phyloP scores from a whole-genome alignment of 2,329 filamentous ascomycete genomes.

The Ceratocystis huliohia region DNA sequence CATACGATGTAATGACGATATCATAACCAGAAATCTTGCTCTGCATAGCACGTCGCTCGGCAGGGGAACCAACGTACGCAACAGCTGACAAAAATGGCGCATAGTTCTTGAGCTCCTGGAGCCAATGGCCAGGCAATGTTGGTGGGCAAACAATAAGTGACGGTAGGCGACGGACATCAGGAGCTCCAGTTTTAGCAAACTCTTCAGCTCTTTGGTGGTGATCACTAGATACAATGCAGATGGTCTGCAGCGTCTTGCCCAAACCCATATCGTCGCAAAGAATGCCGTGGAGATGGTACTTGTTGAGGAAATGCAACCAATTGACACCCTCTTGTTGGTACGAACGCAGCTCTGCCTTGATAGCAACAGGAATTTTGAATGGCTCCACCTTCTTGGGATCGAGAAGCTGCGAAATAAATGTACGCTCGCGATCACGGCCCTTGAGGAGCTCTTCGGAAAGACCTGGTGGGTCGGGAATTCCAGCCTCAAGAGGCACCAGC shows the following conservation, averaged over 20 bases:
- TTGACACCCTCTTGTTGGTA: conserved; percentile 99
- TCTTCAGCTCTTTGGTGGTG: conserved; percentile 89
- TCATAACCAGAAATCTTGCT: conserved; percentile 64
- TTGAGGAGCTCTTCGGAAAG: conserved; percentile 77
- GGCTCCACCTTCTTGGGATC: conserved; percentile 94
- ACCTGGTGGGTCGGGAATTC: conserved; percentile 90
- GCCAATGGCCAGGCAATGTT: conserved; percentile 94
- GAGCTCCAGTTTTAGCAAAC: conserved; percentile 65
- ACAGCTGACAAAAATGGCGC: conserved; percentile 84
- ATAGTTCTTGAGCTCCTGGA: conserved; percentile 92
- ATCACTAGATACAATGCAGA: conserved; percentile 96
- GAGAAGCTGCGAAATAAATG: conserved; percentile 91
- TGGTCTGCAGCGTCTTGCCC: conserved; percentile 90
- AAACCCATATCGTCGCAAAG: conserved; percentile 99
- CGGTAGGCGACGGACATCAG: conserved; percentile 67
- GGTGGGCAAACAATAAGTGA: conserved; percentile 94
- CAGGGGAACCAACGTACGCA: conserved; percentile 80
- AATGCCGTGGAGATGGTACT: conserved; percentile 94
- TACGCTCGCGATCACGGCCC: conserved; percentile 84
- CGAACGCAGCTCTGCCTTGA: conserved; percentile 89
- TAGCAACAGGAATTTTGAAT: conserved; percentile 86
- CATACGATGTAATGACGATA: conserved; percentile 93
- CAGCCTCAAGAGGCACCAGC: conserved; percentile 88
- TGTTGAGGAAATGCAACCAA: conserved; percentile 95
- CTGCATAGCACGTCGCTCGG: conserved; percentile 61